Base-by-base conservation (phyloP, 441 rosid genomes). In the Pelargonium australe region DNA sequence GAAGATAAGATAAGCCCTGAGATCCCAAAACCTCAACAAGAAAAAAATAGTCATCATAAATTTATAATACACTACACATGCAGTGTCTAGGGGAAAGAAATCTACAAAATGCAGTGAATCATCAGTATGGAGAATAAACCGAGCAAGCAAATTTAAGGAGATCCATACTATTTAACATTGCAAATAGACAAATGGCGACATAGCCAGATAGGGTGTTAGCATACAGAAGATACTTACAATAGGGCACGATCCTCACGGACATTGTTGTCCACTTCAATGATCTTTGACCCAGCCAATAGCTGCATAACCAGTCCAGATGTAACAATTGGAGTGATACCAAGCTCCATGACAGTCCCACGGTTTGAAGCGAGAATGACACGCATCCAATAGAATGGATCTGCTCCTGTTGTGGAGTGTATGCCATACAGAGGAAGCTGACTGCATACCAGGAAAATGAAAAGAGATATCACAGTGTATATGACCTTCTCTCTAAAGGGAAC, bases 271-370 rank as follows among this genome's bases (percentile, higher is more conserved):
- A 89, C 94, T 75, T 87, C 94, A 65, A 89, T 81, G 23, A 20
- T 20, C 23, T 20, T 20, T 20, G 23, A 20, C 23, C 23, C 97
- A 41, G 90, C 90, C 47, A 91, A 80, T 64, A 89, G 86, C 67
- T 91, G 97, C 92, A 89, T 86, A 7, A 91, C 97, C 60, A 91
- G 71, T 41, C 97, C 97, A 80, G 94, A 89, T 0, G 96, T 91
- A 51, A 91, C 96, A 65, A 91, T 89, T 2, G 97, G 96, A 14
- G 97, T 91, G 68, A 91, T 91, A 44, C 97, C 97, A 11, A 91
- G 97, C 77, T 91, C 97, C 97, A 91, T 91, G 37, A 90, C 95
- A 4, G 95, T 90, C 12, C 96, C 96, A 53, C 97, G 92, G 77
- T 80, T 90, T 0, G 97, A 91, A 0, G 97, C 97, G 16, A 89